These are phyloP conservation scores for Starmerella davenportii DNA, from an alignment of 805 yeast genomes.

Conservation along the genomic window DNA sequence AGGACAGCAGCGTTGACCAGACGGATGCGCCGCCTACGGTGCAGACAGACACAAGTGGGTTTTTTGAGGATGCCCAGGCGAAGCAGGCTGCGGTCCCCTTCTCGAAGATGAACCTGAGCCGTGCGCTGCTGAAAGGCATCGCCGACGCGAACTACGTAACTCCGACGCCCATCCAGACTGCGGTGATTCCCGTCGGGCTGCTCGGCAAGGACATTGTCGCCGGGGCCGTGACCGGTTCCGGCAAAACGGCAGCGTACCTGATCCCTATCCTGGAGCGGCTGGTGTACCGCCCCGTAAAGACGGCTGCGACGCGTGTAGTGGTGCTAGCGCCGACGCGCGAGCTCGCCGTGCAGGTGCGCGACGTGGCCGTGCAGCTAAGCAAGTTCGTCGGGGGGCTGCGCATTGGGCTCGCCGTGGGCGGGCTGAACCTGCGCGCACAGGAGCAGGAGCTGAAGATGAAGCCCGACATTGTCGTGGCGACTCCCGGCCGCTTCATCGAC, in stretches of 20 bases:
- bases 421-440: conserved; percentile 83
- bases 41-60: conserved; percentile 22
- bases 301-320: conserved; percentile 77
- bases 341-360: conserved; percentile 86
- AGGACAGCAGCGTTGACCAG: conserved; percentile 20
- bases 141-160: conserved; percentile 62
- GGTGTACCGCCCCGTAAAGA: conserved; percentile 67
- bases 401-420: conserved; percentile 97
- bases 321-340: conserved; percentile 95
- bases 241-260: conserved; percentile 97
- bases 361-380: conserved; percentile 75
- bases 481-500: conserved; percentile 97
- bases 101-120: conserved; percentile 60
- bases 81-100: conserved; percentile 41
- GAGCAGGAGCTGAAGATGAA: conserved; percentile 82
- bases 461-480: conserved; percentile 93
- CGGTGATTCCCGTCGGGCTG: conserved; percentile 83
- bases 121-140: conserved; percentile 78
- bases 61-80: conserved; percentile 21
- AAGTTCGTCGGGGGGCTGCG: conserved; percentile 55
- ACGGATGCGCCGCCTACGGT: conserved; percentile 20
- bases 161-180: conserved; percentile 88
- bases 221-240: conserved; percentile 98
- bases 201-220: conserved; percentile 94
- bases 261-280: conserved; percentile 89